phyloP scores from a whole-genome alignment of 441 rosid species.

The Populus tomentosa region DNA sequence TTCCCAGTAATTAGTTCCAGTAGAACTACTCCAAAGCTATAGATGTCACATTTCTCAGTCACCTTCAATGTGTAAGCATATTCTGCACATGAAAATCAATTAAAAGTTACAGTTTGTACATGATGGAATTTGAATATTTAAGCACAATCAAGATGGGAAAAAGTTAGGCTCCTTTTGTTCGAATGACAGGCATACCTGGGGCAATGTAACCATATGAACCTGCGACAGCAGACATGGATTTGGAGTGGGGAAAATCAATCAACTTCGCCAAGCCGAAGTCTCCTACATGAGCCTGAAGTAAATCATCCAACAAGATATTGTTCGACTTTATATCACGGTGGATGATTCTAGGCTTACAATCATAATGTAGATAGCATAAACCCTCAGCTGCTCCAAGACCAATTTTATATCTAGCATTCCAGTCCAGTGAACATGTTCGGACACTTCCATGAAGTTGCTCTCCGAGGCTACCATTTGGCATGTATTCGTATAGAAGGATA shows the following conservation, averaged over 20 bases:
- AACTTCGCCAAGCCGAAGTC: background rate
- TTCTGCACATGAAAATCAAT: background rate
- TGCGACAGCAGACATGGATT: background rate
- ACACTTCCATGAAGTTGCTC: background rate
- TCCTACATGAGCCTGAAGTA: background rate
- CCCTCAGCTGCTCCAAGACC: background rate
- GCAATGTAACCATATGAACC: background rate
- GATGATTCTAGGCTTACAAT: background rate
- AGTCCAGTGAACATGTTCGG: background rate
- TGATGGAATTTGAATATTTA: background rate
- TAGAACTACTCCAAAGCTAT: background rate
- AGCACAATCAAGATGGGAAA: background rate
- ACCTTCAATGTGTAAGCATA: background rate
- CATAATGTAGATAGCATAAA: background rate
- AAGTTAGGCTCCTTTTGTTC: too few species aligned
- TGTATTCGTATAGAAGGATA: background rate
- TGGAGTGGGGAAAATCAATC: background rate
- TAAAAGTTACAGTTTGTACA: too few species aligned
- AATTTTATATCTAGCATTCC: background rate
- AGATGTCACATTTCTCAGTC: background rate
- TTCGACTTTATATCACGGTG: background rate
- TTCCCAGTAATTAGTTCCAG: background rate
- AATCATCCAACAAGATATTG: background rate
- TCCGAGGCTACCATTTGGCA: background rate
- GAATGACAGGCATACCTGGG: too few species aligned